Evolutionary conservation across 139 green algal genomes (phyloP), one percentile per base, ranked within the genome.

Genomic region (Chlamydomonas urium): DNA sequence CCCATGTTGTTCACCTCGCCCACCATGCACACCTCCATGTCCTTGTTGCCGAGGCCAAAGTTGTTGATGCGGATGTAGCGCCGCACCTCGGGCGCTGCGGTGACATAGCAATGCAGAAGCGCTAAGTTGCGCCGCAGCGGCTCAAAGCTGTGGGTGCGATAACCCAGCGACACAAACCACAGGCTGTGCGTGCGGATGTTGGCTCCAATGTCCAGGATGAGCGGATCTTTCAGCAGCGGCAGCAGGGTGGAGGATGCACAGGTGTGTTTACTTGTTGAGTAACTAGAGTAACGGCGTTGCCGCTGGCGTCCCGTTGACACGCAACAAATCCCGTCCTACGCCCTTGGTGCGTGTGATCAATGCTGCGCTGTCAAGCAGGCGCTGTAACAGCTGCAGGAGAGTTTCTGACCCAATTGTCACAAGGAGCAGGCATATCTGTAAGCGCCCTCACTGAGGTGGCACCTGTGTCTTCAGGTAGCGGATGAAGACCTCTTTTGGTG

Each of bases 381-480:
- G n/a, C n/a, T n/a, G n/a, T n/a, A n/a, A n/a, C n/a, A n/a, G n/a
- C n/a, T n/a, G n/a, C n/a, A n/a, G n/a, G n/a, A n/a, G n/a, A n/a
- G n/a, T n/a, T n/a, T n/a, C n/a, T n/a, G n/a, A n/a, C n/a, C n/a
- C n/a, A n/a, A n/a, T n/a, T n/a, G n/a, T n/a, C n/a, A n/a, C n/a
- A n/a, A n/a, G n/a, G n/a, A n/a, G n/a, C n/a, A n/a, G n/a, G n/a
- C n/a, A n/a, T n/a, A n/a, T n/a, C n/a, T n/a, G n/a, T n/a, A n/a
- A n/a, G n/a, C n/a, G n/a, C n/a, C n/a, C n/a, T n/a, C n/a, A n/a
- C n/a, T n/a, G n/a, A n/a, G n/a, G n/a, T n/a, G n/a, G n/a, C n/a
- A n/a, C n/a, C n/a, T 56, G 45, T 56, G 45, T 56, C 45, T 56
- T 56, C 45, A 56, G 45, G 45, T 26, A 56, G 45, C 45, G 45